Base-by-base conservation (phyloP, 495 filamentous ascomycete species). In the Hypoxylon cercidicola region DNA sequence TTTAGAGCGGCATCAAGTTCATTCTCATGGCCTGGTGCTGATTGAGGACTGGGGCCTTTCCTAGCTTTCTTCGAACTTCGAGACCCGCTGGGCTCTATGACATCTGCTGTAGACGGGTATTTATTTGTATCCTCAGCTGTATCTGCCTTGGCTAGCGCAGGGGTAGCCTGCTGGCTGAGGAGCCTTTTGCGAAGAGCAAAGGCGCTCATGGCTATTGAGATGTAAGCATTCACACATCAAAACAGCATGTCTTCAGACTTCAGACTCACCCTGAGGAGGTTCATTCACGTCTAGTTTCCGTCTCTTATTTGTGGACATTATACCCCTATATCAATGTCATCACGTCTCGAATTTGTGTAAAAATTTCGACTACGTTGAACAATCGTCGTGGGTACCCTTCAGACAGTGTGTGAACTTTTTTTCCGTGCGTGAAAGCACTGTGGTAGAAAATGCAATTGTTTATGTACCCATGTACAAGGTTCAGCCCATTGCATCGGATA, bases 181-280 rank as follows among this genome's bases (percentile, higher is more conserved):
- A 82, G 71, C 34, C 69, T 79, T 64, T 79, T 77, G 8, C 82
- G 76, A 13, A 81, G 78, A 13, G 82, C 81, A 66, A 84, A 80
- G 13, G 82, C 82, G 62, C 82, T 85, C 68, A 84, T 70, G 9
- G 67, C 81, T 82, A 51, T 3, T n/a, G 3, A 57, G 46, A 49
- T 30, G 39, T 34, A 34, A 58, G 32, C 21, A 49, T 62, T 58
- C 20, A 62, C 11, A 25, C 16, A 19, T 25, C 23, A 2, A 25
- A 2, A 25, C 23, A 25, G 5, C 23, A 2, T 25, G 5, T 25
- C 5, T 5, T 25, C 23, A 25, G 49, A 11, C 12, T 48, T 68
- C 18, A 48, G 30, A 75, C 73, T 56, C 60, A 74, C 75, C 54
- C 56, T 73, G 68, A 43, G 72, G 64, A 43, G 61, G 62, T 45